These are phyloP conservation scores for Melaleuca quinquenervia DNA, from an alignment of 345 rosid genomes.

Conservation along the genomic window DNA sequence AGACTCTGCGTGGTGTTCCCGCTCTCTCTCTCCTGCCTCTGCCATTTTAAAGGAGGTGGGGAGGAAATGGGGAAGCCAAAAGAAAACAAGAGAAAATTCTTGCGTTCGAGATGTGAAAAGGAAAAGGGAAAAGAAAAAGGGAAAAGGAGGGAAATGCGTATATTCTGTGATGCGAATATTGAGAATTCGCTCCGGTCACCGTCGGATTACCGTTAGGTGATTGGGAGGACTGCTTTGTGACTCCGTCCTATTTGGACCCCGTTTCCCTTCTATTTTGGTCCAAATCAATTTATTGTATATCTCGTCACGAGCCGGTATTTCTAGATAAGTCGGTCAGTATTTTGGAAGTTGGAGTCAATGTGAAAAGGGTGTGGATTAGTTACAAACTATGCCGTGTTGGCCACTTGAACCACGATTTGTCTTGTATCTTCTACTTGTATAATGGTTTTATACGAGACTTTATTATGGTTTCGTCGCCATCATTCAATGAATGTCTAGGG, in stretches of 20 bases:
- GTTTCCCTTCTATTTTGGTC: no score
- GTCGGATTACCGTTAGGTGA: background rate
- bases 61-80: background rate
- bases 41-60: background rate
- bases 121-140: no score
- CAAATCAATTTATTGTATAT: background rate
- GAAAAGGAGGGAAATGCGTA: background rate
- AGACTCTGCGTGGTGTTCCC: background rate
- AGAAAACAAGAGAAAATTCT: background rate
- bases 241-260: background rate
- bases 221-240: background rate
- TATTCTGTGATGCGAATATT: slow-evolving; percentile 7
- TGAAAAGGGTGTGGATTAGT: background rate
- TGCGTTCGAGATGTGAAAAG: background rate
- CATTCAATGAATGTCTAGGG: no score
- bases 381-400: background rate
- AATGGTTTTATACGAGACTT: background rate
- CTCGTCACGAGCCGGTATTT: background rate
- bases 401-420: background rate
- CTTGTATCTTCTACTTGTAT: background rate
- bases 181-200: background rate
- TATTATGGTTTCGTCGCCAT: background rate
- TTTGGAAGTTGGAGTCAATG: background rate
- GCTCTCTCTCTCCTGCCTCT: background rate
- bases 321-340: background rate